These are phyloP conservation scores for Chaetothyriales sp. DNA, from an alignment of 2,329 filamentous ascomycete genomes.

Conservation along the genomic window DNA sequence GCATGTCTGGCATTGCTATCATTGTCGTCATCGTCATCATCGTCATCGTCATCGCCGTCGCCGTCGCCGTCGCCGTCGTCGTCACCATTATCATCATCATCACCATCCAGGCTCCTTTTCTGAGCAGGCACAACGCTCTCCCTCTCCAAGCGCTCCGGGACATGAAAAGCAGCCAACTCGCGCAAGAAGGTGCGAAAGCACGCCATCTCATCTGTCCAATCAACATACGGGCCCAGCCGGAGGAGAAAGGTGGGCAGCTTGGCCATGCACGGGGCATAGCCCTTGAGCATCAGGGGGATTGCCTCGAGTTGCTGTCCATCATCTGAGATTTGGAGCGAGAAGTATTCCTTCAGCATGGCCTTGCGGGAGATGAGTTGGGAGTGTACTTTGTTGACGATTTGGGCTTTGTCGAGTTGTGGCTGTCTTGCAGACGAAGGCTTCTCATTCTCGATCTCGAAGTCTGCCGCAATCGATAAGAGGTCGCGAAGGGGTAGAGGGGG, in stretches of 20 bases:
- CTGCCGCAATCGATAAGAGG: slow-evolving; percentile 59
- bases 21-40: slow-evolving; percentile 17
- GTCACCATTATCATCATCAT: slow-evolving; percentile 25
- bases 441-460: slow-evolving; percentile 47
- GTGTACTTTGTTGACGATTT: slow-evolving; percentile 54
- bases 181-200: slow-evolving; percentile 78
- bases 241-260: slow-evolving; percentile 86
- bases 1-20: slow-evolving; percentile 7
- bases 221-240: slow-evolving; percentile 70
- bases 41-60: slow-evolving; percentile 24
- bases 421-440: slow-evolving; percentile 12
- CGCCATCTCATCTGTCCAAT: slow-evolving; percentile 70
- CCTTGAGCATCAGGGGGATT: slow-evolving; percentile 75
- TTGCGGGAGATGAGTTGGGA: slow-evolving; percentile 58
- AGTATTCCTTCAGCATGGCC: slow-evolving; percentile 88
- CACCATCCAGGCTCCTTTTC: slow-evolving; percentile 17
- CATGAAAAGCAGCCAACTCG: slow-evolving; percentile 81
- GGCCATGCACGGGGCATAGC: slow-evolving; percentile 70
- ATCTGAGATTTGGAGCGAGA: slow-evolving; percentile 67
- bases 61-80: slow-evolving; percentile 3
- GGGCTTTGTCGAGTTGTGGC: slow-evolving; percentile 31
- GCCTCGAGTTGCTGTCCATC: slow-evolving; percentile 56
- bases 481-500: slow-evolving; percentile 59
- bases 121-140: slow-evolving; percentile 20
- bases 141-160: slow-evolving; percentile 67